phyloP scores from a whole-genome alignment of 2,329 filamentous ascomycete species.

The Tolypocladium sp. region DNA sequence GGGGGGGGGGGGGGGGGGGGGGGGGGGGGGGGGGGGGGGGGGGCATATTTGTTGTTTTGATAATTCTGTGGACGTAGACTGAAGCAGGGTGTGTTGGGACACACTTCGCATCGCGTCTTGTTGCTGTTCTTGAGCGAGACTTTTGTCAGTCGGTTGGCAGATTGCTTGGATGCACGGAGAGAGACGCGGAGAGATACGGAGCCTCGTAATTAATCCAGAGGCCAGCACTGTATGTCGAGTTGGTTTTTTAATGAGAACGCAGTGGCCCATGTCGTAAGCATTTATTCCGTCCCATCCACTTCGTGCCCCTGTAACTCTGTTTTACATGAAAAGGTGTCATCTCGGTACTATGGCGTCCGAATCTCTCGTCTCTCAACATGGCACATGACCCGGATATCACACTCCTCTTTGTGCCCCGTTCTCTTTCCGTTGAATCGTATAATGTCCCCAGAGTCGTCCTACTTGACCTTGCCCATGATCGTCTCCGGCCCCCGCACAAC shows the following conservation, averaged over 20 bases:
- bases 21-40: no score
- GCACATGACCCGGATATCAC: neutral
- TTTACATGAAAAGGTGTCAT: neutral
- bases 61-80: neutral
- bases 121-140: neutral
- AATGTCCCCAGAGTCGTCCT: neutral
- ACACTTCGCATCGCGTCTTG: neutral
- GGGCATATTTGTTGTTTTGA: neutral
- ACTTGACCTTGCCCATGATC: constrained; percentile 90
- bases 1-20: no score
- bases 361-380: neutral
- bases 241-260: neutral
- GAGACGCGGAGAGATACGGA: neutral
- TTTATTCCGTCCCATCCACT: neutral
- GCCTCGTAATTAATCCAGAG: neutral
- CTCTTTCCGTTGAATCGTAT: neutral
- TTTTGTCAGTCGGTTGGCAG: neutral
- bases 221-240: neutral
- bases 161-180: neutral
- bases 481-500: constrained; percentile 78
- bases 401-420: neutral
- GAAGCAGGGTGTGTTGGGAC: neutral
- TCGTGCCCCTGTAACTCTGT: neutral
- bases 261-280: neutral
- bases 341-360: neutral